Evolutionary conservation across 208 protist genomes (phyloP).

Genomic region (Herpetomonas samuelpessoai): DNA sequence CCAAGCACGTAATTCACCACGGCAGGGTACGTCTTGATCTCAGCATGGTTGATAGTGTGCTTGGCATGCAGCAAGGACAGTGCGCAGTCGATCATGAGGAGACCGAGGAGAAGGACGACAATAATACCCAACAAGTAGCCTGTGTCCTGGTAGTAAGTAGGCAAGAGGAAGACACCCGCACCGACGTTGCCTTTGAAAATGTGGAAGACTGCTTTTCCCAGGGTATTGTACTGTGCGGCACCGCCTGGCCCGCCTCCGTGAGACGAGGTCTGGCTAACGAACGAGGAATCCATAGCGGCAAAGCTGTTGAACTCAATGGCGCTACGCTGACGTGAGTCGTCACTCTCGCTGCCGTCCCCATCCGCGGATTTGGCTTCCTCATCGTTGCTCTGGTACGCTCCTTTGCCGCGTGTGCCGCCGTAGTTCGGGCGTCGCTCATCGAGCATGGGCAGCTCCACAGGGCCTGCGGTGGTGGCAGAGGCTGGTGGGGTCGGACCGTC

Average conservation of each 20-base stretch:
- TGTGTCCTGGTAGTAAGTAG: constrained; percentile 73
- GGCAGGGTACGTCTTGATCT: constrained; percentile 70
- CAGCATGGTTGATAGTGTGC: constrained; percentile 42
- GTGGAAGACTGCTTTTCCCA: constrained; percentile 68
- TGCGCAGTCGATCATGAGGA: constrained; percentile 76
- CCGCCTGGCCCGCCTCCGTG: constrained; percentile 8
- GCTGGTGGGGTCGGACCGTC: too few species aligned
- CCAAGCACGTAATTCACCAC: constrained; percentile 74
- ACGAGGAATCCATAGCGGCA: constrained; percentile 37
- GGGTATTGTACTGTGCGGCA: constrained; percentile 24
- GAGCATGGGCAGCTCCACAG: neutral
- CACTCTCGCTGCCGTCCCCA: constrained; percentile 4
- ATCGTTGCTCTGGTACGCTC: neutral
- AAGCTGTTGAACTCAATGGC: constrained; percentile 38
- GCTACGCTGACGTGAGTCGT: constrained; percentile 10
- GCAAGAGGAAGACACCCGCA: constrained; percentile 75
- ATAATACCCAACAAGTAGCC: constrained; percentile 56
- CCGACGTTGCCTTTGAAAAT: constrained; percentile 90
- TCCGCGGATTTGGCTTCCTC: constrained; percentile 6
- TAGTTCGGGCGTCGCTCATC: neutral
- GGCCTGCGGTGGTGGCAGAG: neutral
- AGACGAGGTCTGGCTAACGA: constrained; percentile 17
- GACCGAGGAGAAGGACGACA: constrained; percentile 39
- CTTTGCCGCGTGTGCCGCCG: neutral
- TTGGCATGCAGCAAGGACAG: constrained; percentile 57